These are phyloP conservation scores for Cucurbita ficifolia DNA, from an alignment of 306 rosid species.

Conservation along the genomic window DNA sequence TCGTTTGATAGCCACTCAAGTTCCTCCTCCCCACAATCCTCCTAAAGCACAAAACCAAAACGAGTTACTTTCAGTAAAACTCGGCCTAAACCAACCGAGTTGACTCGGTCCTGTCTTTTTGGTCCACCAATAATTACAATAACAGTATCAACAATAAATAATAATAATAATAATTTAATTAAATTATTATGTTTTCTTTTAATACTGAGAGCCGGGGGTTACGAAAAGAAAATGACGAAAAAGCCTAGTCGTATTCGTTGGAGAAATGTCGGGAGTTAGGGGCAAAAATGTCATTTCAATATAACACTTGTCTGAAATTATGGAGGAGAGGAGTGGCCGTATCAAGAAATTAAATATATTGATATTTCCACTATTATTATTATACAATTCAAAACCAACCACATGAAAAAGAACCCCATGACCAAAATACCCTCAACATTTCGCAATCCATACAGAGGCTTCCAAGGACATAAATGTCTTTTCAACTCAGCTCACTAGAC, in stretches of 20 bases:
- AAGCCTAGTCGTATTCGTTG: not conserved
- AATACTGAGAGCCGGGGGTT: not conserved
- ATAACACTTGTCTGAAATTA: not conserved
- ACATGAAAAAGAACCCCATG: not conserved
- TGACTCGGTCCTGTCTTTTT: not conserved
- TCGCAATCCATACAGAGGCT: not conserved
- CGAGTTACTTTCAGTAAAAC: not conserved
- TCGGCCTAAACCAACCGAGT: slow-evolving; percentile 6
- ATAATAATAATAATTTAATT: not conserved
- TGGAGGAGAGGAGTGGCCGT: not conserved
- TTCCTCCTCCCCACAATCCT: slow-evolving; percentile 58
- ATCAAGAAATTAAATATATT: not conserved
- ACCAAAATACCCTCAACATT: not conserved
- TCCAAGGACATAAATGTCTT: not conserved
- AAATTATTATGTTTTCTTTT: not conserved
- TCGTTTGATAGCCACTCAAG: slow-evolving; percentile 79
- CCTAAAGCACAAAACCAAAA: not conserved
- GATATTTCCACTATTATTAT: slow-evolving; percentile 3
- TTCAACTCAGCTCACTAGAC: not conserved
- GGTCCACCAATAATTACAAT: not conserved
- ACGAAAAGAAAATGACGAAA: not conserved
- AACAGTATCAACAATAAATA: not conserved
- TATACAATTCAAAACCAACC: slow-evolving; percentile 7
- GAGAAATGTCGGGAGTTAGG: not conserved
- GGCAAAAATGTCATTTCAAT: not conserved